phyloP scores from a whole-genome alignment of 129 eudicot genomes.

The Gnaphalium uliginosum region DNA sequence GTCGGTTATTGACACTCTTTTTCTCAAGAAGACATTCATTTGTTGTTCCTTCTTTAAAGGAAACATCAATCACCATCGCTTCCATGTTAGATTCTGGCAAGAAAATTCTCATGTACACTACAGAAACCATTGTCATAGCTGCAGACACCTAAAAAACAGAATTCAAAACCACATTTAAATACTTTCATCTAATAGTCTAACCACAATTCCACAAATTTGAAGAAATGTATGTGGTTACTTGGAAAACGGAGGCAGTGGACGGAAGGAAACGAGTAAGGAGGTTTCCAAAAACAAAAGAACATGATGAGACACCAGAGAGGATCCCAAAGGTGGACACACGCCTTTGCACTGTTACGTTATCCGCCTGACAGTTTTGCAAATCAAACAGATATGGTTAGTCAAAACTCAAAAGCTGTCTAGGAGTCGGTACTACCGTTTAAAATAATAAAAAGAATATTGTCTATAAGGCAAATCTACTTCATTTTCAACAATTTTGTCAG shows the following conservation, averaged over 20 bases:
- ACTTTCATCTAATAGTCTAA: not conserved
- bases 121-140: slow-evolving; percentile 48
- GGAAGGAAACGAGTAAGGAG: slow-evolving; percentile 66
- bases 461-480: no score
- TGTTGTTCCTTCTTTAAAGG: slow-evolving; percentile 22
- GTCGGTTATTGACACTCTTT: slow-evolving; percentile 29
- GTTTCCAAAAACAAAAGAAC: slow-evolving; percentile 67
- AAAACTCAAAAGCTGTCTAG: not conserved
- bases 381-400: not conserved
- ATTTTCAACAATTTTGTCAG: no score
- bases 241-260: slow-evolving; percentile 60
- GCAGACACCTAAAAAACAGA: slow-evolving; percentile 57
- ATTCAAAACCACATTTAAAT: not conserved
- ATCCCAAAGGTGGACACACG: slow-evolving; percentile 68
- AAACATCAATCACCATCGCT: slow-evolving; percentile 23
- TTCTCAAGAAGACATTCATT: slow-evolving; percentile 49
- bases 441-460: no score
- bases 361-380: slow-evolving; percentile 49
- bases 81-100: slow-evolving; percentile 56
- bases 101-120: slow-evolving; percentile 76
- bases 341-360: slow-evolving; percentile 53
- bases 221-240: slow-evolving; percentile 38
- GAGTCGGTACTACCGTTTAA: no score
- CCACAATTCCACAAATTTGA: not conserved
- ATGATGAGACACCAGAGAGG: slow-evolving; percentile 67